A percentile compares a stretch with the other conserved stretches of the same genome.
phyloP scores from a whole-genome alignment of 1,284 basidiomycete species.

The Anthracocystis walkeri region DNA sequence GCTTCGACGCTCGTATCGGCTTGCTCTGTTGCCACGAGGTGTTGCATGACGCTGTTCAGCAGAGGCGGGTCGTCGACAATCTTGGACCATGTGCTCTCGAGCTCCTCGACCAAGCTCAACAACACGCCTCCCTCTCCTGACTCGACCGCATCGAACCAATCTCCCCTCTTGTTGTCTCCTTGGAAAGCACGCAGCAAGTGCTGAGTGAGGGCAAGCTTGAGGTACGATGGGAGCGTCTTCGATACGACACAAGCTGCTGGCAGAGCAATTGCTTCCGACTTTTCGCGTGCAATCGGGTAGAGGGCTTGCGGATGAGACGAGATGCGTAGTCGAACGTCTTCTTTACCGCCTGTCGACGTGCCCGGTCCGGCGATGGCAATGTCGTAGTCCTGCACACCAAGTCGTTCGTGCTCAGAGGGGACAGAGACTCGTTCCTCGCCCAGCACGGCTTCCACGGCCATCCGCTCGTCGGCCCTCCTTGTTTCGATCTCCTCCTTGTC shows the following conservation, averaged over 20 bases:
- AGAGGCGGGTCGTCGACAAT: slow-evolving; percentile 67
- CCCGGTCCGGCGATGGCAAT: slow-evolving; percentile 58
- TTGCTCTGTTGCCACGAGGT: slow-evolving; percentile 41
- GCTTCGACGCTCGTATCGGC: slow-evolving; percentile 22
- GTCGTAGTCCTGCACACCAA: slow-evolving; percentile 68
- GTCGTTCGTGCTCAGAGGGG: slow-evolving; percentile 52
- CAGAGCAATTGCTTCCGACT: slow-evolving; percentile 68
- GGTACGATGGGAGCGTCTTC: slow-evolving; percentile 79
- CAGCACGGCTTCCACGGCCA: slow-evolving; percentile 74
- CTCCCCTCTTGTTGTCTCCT: slow-evolving; percentile 69
- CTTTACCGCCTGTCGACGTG: slow-evolving; percentile 55
- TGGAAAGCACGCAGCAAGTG: slow-evolving; percentile 66
- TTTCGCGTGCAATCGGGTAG: slow-evolving; percentile 61
- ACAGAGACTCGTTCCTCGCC: slow-evolving; percentile 66
- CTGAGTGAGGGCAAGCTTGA: slow-evolving; percentile 84
- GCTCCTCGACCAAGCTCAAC: slow-evolving; percentile 79
- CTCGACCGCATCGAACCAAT: slow-evolving; percentile 75
- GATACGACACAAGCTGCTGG: slow-evolving; percentile 84
- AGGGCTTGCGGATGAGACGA: slow-evolving; percentile 74
- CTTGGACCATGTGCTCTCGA: slow-evolving; percentile 73
- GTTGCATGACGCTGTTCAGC: slow-evolving; percentile 63
- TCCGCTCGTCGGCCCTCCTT: slow-evolving; percentile 77
- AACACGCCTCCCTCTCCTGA: slow-evolving; percentile 79
- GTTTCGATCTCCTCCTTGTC: slow-evolving; percentile 66
- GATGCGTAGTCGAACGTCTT: slow-evolving; percentile 77